These are phyloP conservation scores for Sindora glabra DNA, from an alignment of 306 rosid genomes.

Conservation along the genomic window DNA sequence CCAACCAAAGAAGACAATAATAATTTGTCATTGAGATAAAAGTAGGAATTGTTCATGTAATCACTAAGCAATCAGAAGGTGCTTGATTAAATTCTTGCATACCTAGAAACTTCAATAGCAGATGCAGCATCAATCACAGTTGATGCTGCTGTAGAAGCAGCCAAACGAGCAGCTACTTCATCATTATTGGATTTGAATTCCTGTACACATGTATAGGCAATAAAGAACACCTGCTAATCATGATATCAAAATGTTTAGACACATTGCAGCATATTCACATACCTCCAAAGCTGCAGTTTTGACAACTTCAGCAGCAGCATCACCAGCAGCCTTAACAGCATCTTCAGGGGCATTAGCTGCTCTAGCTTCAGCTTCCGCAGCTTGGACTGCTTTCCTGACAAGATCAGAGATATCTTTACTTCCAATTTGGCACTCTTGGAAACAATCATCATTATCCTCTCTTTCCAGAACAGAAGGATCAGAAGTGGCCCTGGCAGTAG, in stretches of 20 bases:
- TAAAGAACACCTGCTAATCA: conserved; percentile 12
- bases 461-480: conserved; percentile 53
- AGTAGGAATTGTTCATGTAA: neutral
- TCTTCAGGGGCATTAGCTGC: conserved; percentile 91
- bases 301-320: conserved; percentile 94
- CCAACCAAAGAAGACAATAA: conserved; percentile 20
- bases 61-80: neutral
- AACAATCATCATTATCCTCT: conserved; percentile 79
- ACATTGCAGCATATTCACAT: neutral
- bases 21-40: neutral
- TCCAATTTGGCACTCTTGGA: conserved; percentile 74
- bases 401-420: conserved; percentile 62
- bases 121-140: conserved; percentile 91
- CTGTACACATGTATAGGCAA: conserved; percentile 43
- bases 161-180: conserved; percentile 81
- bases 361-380: conserved; percentile 94
- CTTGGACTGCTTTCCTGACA: conserved; percentile 76
- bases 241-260: neutral
- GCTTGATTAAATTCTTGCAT: conserved; percentile 7
- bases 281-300: conserved; percentile 95
- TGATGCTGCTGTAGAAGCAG: conserved; percentile 83
- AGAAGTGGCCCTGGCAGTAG: conserved; percentile 25
- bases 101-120: conserved; percentile 87
- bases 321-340: conserved; percentile 92
- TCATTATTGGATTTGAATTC: conserved; percentile 52